phyloP scores from a whole-genome alignment of 306 rosid species.

The Quillaja saponaria region DNA sequence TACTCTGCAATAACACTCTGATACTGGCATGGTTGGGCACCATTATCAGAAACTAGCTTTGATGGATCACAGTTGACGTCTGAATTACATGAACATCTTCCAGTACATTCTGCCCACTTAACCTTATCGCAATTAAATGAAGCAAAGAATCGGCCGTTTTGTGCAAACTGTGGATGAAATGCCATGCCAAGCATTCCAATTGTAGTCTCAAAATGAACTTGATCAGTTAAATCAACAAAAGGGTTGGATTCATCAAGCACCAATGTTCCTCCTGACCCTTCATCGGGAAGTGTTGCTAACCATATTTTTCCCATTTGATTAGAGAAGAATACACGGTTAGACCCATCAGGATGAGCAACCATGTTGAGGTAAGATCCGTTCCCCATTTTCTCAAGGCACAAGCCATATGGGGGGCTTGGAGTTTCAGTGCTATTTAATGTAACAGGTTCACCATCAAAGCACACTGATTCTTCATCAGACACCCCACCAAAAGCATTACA shows the following conservation, averaged over 20 bases:
- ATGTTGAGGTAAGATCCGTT: constrained; percentile 87
- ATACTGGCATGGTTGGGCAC: constrained; percentile 86
- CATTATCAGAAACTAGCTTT: constrained; percentile 53
- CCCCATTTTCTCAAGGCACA: constrained; percentile 93
- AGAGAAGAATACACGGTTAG: constrained; percentile 85
- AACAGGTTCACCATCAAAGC: constrained; percentile 79
- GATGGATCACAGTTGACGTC: constrained; percentile 96
- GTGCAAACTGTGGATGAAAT: constrained; percentile 78
- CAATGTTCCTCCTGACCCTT: constrained; percentile 64
- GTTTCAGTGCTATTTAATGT: constrained; percentile 45
- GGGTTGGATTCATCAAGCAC: constrained; percentile 70
- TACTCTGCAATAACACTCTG: constrained; percentile 82
- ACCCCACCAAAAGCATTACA: constrained; percentile 81
- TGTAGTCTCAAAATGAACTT: constrained; percentile 61
- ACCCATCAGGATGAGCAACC: constrained; percentile 94
- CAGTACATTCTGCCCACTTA: constrained; percentile 82
- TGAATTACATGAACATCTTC: constrained; percentile 93
- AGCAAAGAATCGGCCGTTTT: constrained; percentile 89
- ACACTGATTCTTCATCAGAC: constrained; percentile 58
- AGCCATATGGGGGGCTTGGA: constrained; percentile 60
- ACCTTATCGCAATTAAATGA: constrained; percentile 90
- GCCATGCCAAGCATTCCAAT: constrained; percentile 98
- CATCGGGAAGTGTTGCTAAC: constrained; percentile 74
- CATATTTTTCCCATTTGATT: constrained; percentile 77
- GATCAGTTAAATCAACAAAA: constrained; percentile 86